Percentiles rank a stretch among this genome's conserved stretches.
Evolutionary conservation across 805 yeast genomes (phyloP).

Genomic region (Ogataea saltuana): DNA sequence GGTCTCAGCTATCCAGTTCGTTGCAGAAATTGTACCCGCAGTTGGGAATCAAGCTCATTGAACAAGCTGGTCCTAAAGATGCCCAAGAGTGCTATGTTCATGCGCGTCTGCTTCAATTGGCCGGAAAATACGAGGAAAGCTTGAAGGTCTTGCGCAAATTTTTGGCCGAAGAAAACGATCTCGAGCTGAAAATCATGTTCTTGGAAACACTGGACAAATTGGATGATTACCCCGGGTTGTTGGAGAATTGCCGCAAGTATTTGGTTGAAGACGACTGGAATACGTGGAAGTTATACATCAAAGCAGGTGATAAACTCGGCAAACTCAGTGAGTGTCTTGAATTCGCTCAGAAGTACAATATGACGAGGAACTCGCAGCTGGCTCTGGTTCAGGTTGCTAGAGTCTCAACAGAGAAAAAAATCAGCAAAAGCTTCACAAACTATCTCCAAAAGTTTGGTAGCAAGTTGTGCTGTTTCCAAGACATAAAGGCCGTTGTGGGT

Average conservation of each 20-base stretch:
- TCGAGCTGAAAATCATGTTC: constrained; percentile 62
- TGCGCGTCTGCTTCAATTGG: constrained; percentile 47
- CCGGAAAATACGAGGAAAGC: constrained; percentile 38
- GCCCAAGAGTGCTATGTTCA: constrained; percentile 70
- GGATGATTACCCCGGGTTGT: constrained; percentile 47
- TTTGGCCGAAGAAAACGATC: constrained; percentile 45
- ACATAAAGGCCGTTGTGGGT: constrained; percentile 43
- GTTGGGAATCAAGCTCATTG: constrained; percentile 60
- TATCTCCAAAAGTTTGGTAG: constrained; percentile 50
- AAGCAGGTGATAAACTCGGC: constrained; percentile 43
- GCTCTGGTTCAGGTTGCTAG: constrained; percentile 50
- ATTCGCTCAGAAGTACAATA: constrained; percentile 35
- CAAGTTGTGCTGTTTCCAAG: constrained; percentile 68
- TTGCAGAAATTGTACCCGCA: constrained; percentile 56
- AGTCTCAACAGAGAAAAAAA: constrained; percentile 13
- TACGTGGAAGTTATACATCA: constrained; percentile 62
- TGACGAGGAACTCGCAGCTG: constrained; percentile 57
- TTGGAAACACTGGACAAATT: constrained; percentile 46
- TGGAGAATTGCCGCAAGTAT: constrained; percentile 39
- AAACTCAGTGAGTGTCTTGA: constrained; percentile 35
- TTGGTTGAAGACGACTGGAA: constrained; percentile 73
- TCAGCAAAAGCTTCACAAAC: constrained; percentile 34
- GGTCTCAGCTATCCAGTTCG: constrained; percentile 41
- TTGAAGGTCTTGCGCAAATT: constrained; percentile 34
- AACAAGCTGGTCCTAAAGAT: constrained; percentile 49